These are phyloP conservation scores for Fragaria ananassa DNA, from an alignment of 306 rosid genomes.

Conservation along the genomic window DNA sequence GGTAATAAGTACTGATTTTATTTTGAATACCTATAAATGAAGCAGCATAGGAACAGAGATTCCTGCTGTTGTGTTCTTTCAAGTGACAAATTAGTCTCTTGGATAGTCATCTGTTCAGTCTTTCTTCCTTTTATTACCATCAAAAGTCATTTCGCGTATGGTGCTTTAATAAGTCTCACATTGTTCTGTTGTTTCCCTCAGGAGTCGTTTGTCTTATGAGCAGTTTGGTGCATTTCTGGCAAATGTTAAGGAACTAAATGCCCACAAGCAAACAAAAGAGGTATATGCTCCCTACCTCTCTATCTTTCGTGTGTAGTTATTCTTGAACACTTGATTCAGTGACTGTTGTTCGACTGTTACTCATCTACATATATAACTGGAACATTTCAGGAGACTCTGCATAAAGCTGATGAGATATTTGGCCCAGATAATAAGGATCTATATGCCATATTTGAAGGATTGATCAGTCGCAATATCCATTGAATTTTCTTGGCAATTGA, in stretches of 20 bases:
- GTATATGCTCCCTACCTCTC: slow-evolving; percentile 25
- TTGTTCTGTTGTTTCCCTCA: slow-evolving; percentile 26
- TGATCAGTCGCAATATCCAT: slow-evolving; percentile 73
- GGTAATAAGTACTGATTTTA: background rate
- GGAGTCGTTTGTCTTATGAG: slow-evolving; percentile 94
- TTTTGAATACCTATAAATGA: background rate
- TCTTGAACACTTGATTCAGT: background rate
- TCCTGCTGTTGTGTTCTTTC: background rate
- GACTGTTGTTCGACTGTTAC: background rate
- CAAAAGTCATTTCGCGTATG: slow-evolving; percentile 78
- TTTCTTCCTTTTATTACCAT: background rate
- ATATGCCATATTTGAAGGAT: slow-evolving; percentile 72
- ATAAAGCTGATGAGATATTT: slow-evolving; percentile 84
- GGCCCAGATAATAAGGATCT: slow-evolving; percentile 91
- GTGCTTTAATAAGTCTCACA: slow-evolving; percentile 70
- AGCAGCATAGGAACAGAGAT: background rate
- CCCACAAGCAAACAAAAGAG: slow-evolving; percentile 89
- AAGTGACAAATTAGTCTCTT: background rate
- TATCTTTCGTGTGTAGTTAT: background rate
- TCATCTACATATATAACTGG: background rate
- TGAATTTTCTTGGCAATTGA: slow-evolving; percentile 24
- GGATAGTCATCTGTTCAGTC: background rate
- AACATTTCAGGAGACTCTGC: slow-evolving; percentile 74
- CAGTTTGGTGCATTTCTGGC: slow-evolving; percentile 93
- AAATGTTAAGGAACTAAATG: slow-evolving; percentile 89